These are phyloP conservation scores for Russula vinacea DNA, from an alignment of 768 basidiomycete genomes.

Conservation along the genomic window DNA sequence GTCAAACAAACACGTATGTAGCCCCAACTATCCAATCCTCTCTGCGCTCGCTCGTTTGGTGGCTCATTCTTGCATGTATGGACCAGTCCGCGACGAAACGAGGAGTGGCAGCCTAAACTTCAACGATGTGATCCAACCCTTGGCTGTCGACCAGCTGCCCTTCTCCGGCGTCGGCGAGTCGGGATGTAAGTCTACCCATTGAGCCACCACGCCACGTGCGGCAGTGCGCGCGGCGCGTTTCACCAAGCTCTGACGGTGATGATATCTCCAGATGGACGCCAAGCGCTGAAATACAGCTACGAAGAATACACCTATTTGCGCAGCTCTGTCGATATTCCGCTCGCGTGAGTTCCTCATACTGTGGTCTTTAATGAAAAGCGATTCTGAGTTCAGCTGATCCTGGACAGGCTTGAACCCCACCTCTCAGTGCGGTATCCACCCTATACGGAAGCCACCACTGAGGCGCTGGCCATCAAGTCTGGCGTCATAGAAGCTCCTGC, in stretches of 20 bases:
- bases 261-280: slow-evolving; percentile 32
- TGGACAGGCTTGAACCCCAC: slow-evolving; percentile 47
- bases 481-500: slow-evolving; percentile 10
- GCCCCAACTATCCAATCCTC: too few relatives aligned
- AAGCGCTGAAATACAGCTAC: slow-evolving; percentile 34
- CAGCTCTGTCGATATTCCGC: slow-evolving; percentile 52
- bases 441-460: slow-evolving; percentile 43
- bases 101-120: slow-evolving; percentile 36
- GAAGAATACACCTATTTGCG: slow-evolving; percentile 50
- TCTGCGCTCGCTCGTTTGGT: not conserved
- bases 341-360: slow-evolving; percentile 44
- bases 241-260: not conserved
- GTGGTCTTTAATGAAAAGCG: not conserved
- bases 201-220: too few relatives aligned
- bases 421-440: slow-evolving; percentile 60
- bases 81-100: slow-evolving; percentile 35
- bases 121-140: slow-evolving; percentile 36
- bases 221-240: not conserved
- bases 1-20: slow-evolving; percentile 25
- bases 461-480: not conserved
- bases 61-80: not conserved
- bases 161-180: slow-evolving; percentile 36
- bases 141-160: slow-evolving; percentile 30
- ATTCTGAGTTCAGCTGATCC: not conserved
- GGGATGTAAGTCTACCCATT: slow-evolving; percentile 32